Base-by-base conservation (phyloP, 2,329 filamentous ascomycete genomes). In the Xylariaceae sp. region DNA sequence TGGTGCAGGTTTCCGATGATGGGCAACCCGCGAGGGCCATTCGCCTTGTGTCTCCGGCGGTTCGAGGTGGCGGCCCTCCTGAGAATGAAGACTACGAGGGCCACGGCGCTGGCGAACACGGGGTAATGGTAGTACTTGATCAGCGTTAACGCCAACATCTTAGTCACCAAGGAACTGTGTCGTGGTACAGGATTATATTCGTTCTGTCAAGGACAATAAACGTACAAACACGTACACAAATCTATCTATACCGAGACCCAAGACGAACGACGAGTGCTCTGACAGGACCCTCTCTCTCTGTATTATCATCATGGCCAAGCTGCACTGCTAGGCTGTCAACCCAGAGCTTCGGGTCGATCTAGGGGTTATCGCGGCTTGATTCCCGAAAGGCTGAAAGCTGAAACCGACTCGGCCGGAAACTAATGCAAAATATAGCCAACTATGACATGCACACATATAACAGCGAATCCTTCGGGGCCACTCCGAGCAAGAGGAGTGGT, bases 1-100 rank as follows among this genome's bases (percentile, higher is more conserved):
- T 26, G 19, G 28, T 38, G 35, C 11, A 38, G 28, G n/a, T 38
- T 38, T 17, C 35, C 35, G 15, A 38, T 16, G 19, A 34, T 27
- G 18, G 32, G 21, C 12, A 15, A 28, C 9, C 23, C 23, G 19
- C 4, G 15, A 19, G 33, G 33, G n/a, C 33, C 33, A 32, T 32
- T 32, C 13, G 31, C 19, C 23, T 32, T 21, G 31, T 21, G 16
- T 32, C 11, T 32, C 31, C 23, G 31, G 17, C 31, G 31, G 23
- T 32, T 32, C 14, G 31, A 32, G n/a, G 31, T 32, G 23, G 31
- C 16, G 17, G 31, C 5, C 16, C 31, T 16, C 17, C 31, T 32
- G 31, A 36, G 34, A 28, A 26, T 28, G 16, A 36, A 28, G 24
- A 36, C 16, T 18, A 30, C 15, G 12, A 36, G 21, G 9, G 24